A percentile compares a stretch with the other conserved stretches of the same genome.
Evolutionary conservation across 2,329 filamentous ascomycete species (phyloP).

Genomic region (Anthostomella pinea): DNA sequence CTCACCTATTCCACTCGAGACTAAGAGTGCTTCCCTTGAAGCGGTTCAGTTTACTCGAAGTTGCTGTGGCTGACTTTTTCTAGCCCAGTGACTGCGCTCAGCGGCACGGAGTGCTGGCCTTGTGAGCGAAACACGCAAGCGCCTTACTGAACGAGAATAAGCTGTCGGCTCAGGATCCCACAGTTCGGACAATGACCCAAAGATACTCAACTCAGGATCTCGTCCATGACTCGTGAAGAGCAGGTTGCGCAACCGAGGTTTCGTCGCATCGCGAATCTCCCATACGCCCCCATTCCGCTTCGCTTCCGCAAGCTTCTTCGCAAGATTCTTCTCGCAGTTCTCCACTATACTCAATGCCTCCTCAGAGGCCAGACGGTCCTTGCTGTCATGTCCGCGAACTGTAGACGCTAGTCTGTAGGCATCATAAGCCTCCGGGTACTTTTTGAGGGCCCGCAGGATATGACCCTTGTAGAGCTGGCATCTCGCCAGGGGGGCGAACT

Average conservation of each 20-base stretch:
- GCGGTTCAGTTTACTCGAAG: too few species aligned
- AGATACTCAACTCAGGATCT: background rate
- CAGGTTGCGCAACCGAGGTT: background rate
- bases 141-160: too few species aligned
- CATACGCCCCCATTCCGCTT: background rate
- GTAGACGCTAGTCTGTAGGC: constrained; percentile 14
- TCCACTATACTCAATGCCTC: too few species aligned
- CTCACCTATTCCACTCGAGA: too few species aligned
- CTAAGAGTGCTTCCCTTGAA: too few species aligned
- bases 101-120: too few species aligned
- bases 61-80: too few species aligned
- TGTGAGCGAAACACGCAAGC: too few species aligned
- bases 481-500: constrained; percentile 20
- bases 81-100: too few species aligned
- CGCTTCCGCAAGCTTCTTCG: background rate
- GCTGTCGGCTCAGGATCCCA: constrained; percentile 3
- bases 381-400: background rate
- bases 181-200: background rate
- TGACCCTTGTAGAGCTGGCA: constrained; percentile 22
- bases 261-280: background rate
- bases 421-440: constrained; percentile 11
- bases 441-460: constrained; percentile 10
- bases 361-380: constrained; percentile 9
- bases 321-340: background rate
- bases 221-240: background rate